Evolutionary conservation across 495 filamentous ascomycete species (phyloP).

Genomic region (Cercophora sp.): DNA sequence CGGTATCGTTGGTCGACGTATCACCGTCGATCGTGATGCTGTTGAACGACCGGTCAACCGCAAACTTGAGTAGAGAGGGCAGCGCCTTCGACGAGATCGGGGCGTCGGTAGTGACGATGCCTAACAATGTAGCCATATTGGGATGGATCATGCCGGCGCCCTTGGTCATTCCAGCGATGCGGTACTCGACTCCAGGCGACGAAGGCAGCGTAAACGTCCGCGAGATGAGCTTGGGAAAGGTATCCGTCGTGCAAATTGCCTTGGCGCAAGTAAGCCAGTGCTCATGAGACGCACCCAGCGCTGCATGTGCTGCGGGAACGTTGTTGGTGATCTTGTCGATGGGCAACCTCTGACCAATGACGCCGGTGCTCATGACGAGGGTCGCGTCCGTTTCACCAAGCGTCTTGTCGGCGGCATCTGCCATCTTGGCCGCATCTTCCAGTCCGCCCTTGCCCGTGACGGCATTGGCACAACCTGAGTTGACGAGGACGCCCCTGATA

Average conservation of each 20-base stretch:
- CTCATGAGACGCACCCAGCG: constrained; percentile 69
- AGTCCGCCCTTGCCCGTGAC: constrained; percentile 90
- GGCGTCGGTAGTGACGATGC: constrained; percentile 90
- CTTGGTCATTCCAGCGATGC: constrained; percentile 93
- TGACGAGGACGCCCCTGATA: constrained; percentile 80
- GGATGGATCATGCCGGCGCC: constrained; percentile 99
- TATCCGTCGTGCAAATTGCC: constrained; percentile 98
- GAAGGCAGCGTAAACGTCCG: constrained; percentile 81
- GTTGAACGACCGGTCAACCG: constrained; percentile 88
- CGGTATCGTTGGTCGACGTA: constrained; percentile 94
- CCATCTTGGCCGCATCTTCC: constrained; percentile 87
- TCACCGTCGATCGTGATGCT: constrained; percentile 95
- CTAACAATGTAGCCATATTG: constrained; percentile 96
- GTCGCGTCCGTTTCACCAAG: constrained; percentile 63
- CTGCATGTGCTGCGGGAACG: constrained; percentile 69
- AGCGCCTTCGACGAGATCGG: constrained; percentile 69
- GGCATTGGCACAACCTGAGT: constrained; percentile 95
- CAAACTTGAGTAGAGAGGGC: constrained; percentile 63
- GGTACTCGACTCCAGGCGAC: constrained; percentile 68
- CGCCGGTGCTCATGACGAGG: constrained; percentile 95
- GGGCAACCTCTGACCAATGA: constrained; percentile 87
- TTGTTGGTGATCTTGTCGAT: constrained; percentile 83
- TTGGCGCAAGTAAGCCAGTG: constrained; percentile 83
- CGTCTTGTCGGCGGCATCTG: constrained; percentile 65
- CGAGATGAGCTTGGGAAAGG: constrained; percentile 94